Percentiles rank a stretch among this genome's conserved stretches.
These are phyloP conservation scores for Calonectria hongkongensis DNA, from an alignment of 2,329 filamentous ascomycete genomes.

Conservation along the genomic window DNA sequence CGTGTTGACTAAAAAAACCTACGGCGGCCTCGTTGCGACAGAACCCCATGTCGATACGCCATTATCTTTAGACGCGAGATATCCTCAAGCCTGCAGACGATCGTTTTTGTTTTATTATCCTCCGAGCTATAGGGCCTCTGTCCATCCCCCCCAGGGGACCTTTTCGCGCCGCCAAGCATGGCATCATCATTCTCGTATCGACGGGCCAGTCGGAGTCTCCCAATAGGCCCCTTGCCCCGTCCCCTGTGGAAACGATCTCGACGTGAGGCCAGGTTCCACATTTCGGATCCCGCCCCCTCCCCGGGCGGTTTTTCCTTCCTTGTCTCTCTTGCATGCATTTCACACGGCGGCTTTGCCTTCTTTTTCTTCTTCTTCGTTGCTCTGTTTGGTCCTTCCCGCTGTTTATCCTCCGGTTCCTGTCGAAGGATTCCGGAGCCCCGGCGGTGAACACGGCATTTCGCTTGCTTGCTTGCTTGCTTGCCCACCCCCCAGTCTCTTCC, in stretches of 20 bases:
- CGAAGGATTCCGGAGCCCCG: conserved; percentile 18
- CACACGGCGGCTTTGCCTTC: neutral
- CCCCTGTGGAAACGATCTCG: conserved; percentile 26
- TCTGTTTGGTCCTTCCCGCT: neutral
- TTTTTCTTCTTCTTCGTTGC: neutral
- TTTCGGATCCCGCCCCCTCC: conserved; percentile 14
- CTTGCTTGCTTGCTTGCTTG: neutral
- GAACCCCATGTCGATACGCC: conserved; percentile 11
- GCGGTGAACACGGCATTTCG: conserved; percentile 22
- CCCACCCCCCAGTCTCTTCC: too few species aligned
- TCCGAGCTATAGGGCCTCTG: neutral
- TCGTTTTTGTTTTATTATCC: neutral
- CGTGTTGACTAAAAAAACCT: conserved; percentile 6
- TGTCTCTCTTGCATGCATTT: neutral
- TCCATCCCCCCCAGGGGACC: neutral
- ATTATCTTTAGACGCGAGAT: conserved; percentile 8
- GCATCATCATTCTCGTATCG: conserved; percentile 27
- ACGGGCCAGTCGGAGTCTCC: conserved; percentile 9
- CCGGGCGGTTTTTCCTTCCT: conserved; percentile 1
- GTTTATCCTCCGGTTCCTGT: neutral
- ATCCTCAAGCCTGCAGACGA: neutral
- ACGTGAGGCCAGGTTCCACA: conserved; percentile 26
- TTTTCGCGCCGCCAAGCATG: conserved; percentile 16
- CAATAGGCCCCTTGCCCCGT: conserved; percentile 3
- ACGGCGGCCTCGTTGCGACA: neutral